These are phyloP conservation scores for Pythium grandisporangium DNA, from an alignment of 352 stramenopile genomes.

Conservation along the genomic window DNA sequence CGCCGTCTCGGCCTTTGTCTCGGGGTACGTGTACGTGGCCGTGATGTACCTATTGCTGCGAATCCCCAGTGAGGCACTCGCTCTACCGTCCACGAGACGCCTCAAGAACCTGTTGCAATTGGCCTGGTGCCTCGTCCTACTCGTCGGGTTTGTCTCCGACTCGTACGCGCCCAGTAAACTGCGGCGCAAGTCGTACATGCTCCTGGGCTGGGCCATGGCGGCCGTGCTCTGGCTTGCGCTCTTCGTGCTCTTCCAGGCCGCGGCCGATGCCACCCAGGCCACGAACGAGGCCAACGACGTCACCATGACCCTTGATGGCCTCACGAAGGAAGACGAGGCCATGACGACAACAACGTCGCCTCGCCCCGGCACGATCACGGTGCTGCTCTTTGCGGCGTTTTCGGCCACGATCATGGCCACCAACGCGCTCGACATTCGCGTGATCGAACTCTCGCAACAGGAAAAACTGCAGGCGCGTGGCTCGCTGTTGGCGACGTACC, in stretches of 20 bases:
- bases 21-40: constrained; percentile 15
- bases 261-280: constrained; percentile 4
- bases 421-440: constrained; percentile 23
- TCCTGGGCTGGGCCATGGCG: constrained; percentile 30
- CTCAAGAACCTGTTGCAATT: constrained; percentile 18
- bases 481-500: constrained; percentile 20
- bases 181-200: constrained; percentile 66
- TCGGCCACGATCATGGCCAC: constrained; percentile 19
- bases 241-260: constrained; percentile 16
- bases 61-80: constrained; percentile 5
- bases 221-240: constrained; percentile 16
- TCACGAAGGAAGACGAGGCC: neutral
- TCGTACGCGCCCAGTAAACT: constrained; percentile 13
- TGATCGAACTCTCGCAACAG: constrained; percentile 37
- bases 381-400: constrained; percentile 15
- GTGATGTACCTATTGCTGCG: constrained; percentile 13
- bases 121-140: constrained; percentile 20
- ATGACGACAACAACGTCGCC: too few relatives aligned
- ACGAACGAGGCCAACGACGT: too few relatives aligned
- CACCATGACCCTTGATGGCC: constrained; percentile 7
- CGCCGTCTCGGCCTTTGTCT: constrained; percentile 16
- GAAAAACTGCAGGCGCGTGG: constrained; percentile 23
- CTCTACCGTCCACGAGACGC: constrained; percentile 1
- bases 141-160: constrained; percentile 23
- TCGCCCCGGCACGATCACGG: too few relatives aligned